Percentiles rank a stretch among this genome's conserved stretches.
These are phyloP conservation scores for Nematocida ironsii DNA, from an alignment of 371 early-diverging fungal genomes.

Conservation along the genomic window DNA sequence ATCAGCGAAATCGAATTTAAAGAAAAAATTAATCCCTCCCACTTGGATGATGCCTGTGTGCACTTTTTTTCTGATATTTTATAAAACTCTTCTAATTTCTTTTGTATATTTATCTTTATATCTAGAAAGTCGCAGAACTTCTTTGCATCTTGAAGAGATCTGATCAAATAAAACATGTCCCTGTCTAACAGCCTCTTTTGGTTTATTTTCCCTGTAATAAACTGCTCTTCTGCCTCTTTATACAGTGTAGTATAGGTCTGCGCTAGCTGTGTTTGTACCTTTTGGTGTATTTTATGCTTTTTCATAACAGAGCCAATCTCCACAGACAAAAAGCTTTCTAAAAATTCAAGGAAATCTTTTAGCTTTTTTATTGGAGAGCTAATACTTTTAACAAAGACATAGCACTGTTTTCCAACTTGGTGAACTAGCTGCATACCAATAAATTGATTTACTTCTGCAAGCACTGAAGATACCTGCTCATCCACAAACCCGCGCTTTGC, in stretches of 20 bases:
- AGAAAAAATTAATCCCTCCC: constrained; percentile 1
- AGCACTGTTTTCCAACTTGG: constrained; percentile 17
- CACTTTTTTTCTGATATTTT: constrained; percentile 25
- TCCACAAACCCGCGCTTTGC: constrained; percentile 13
- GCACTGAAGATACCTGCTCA: not conserved
- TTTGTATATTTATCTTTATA: not conserved
- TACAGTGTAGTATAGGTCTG: constrained; percentile 25
- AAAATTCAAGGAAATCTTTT: constrained; percentile 2
- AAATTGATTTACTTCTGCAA: not conserved
- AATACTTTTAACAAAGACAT: constrained; percentile 10
- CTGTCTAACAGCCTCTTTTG: constrained; percentile 30
- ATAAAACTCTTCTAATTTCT: constrained; percentile 7
- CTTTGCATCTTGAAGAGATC: constrained; percentile 4
- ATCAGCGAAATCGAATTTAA: constrained; percentile 1
- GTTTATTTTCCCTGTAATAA: constrained; percentile 17
- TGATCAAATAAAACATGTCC: constrained; percentile 9
- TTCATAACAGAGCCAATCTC: not conserved
- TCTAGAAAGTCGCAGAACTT: not conserved
- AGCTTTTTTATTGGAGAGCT: constrained; percentile 17
- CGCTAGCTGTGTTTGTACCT: not conserved
- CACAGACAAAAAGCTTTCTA: not conserved
- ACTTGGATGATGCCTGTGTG: not conserved
- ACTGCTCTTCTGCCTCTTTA: constrained; percentile 40
- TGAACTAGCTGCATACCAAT: constrained; percentile 3
- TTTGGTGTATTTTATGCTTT: constrained; percentile 7